Evolutionary conservation across 306 rosid genomes (phyloP).

Genomic region (Gynostemma pentaphyllum): DNA sequence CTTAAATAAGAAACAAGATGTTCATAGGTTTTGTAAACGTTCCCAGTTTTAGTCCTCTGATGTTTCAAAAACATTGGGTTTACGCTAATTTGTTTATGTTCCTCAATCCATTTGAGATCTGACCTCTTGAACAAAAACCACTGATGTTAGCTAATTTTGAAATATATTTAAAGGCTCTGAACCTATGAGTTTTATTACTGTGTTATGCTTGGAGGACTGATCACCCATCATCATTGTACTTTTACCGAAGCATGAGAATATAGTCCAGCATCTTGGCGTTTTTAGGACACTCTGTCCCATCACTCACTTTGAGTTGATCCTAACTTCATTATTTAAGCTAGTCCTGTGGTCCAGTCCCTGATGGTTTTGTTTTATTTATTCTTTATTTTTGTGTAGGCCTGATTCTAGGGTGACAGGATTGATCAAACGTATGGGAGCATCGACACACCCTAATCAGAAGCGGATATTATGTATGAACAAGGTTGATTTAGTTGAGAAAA

Average conservation of each 20-base stretch:
- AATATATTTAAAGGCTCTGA: background rate
- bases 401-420: constrained; percentile 69
- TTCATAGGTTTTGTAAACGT: background rate
- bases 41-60: background rate
- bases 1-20: background rate
- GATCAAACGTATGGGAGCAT: constrained; percentile 66
- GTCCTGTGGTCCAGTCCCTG: constrained; percentile 6
- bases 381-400: constrained; percentile 42
- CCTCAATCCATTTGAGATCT: background rate
- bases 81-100: background rate
- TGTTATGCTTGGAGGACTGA: background rate
- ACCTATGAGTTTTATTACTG: background rate
- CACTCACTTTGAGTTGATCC: background rate
- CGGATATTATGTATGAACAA: constrained; percentile 85
- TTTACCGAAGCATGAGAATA: background rate
- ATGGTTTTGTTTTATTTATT: background rate
- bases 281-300: background rate
- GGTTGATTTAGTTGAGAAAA: constrained; percentile 85
- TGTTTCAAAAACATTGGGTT: background rate
- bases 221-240: background rate
- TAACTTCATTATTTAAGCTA: background rate
- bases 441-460: constrained; percentile 51
- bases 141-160: background rate
- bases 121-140: background rate
- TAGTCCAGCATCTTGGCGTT: background rate